Base-by-base conservation (phyloP, 495 filamentous ascomycete species). In the Evansstolkia leycettana region DNA sequence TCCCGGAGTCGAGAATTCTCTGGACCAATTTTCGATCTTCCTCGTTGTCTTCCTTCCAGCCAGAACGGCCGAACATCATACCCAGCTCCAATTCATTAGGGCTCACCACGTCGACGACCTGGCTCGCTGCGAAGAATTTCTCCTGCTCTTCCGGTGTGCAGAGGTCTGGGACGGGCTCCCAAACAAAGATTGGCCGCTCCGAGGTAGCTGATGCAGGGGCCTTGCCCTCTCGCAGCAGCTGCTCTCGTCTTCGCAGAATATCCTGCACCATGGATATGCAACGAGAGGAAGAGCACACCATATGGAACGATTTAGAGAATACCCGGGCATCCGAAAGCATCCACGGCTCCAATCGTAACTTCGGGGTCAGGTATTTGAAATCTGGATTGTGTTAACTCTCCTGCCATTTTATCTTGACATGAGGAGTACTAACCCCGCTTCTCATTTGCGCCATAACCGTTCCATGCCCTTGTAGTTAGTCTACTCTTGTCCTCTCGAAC, bases 81-180 rank as follows among this genome's bases (percentile, higher is more conserved):
- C 75, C 80, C 12, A 95, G 65, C 55, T 98, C 90, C 32, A 73
- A 54, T 51, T 90, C 81, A 53, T 98, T 98, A 11, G 90, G 89
- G 35, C 79, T 85, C 50, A 90, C 77, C 34, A 94, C 65, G 51
- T 96, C 82, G 19, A 95, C 77, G 12, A 79, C 57, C n/a, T 67
- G 65, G 16, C 83, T 69, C 11, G 76, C 76, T 34, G 79, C 73
- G 23, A 80, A 72, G 58, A 79, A 82, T 39, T 74, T 80, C 1
- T 76, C 62, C 33, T 86, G 65, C 54, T 95, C 76, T 40, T 75
- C 71, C 0, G 84, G 82, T 0, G 67, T 75, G 52, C 90, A 95
- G 2, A 82, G 71, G 50, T 92, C 84, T 8, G 92, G 90, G 2
- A 94, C 80, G 3, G 90, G 90, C 51, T 98, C 90, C 90, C 90